Evolutionary conservation across 2,329 filamentous ascomycete genomes (phyloP).

Genomic region (Aspergillus udagawae): DNA sequence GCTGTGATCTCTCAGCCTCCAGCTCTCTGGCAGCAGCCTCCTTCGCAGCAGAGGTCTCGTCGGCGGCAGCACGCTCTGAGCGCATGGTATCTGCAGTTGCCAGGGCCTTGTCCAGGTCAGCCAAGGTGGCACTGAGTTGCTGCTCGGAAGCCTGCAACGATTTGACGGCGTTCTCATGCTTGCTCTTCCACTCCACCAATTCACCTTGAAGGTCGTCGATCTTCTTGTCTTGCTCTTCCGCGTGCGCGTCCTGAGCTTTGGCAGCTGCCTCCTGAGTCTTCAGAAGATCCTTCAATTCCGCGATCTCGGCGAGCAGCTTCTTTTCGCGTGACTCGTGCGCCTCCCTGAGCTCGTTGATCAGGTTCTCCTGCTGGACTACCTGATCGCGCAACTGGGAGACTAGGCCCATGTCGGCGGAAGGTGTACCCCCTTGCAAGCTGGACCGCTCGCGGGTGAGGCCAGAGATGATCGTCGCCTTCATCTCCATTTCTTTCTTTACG

Average conservation of each 20-base stretch:
- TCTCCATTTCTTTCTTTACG: conserved; percentile 93
- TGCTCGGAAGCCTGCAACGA: conserved; percentile 69
- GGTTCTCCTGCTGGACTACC: conserved; percentile 78
- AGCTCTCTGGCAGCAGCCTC: conserved; percentile 43
- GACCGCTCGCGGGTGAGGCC: conserved; percentile 89
- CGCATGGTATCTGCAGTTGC: conserved; percentile 49
- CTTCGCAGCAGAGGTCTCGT: conserved; percentile 30
- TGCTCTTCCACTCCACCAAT: conserved; percentile 68
- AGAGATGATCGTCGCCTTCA: conserved; percentile 92
- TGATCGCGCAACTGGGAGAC: conserved; percentile 84
- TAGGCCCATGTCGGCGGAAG: conserved; percentile 86
- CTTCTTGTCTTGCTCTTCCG: conserved; percentile 50
- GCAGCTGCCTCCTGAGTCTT: conserved; percentile 35
- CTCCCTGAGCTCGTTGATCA: conserved; percentile 70
- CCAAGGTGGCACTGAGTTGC: conserved; percentile 67
- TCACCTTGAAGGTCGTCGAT: conserved; percentile 67
- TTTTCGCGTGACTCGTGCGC: conserved; percentile 69
- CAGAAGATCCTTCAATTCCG: conserved; percentile 59
- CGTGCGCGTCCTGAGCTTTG: conserved; percentile 30
- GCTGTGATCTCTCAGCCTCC: conserved; percentile 51
- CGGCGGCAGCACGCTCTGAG: conserved; percentile 35
- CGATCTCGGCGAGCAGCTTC: conserved; percentile 68
- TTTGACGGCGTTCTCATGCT: conserved; percentile 67
- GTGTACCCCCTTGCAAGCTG: conserved; percentile 68
- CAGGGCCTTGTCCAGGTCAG: conserved; percentile 66